Evolutionary conservation across 2,329 filamentous ascomycete species (phyloP).

Genomic region (Emergomyces pasteurianus): DNA sequence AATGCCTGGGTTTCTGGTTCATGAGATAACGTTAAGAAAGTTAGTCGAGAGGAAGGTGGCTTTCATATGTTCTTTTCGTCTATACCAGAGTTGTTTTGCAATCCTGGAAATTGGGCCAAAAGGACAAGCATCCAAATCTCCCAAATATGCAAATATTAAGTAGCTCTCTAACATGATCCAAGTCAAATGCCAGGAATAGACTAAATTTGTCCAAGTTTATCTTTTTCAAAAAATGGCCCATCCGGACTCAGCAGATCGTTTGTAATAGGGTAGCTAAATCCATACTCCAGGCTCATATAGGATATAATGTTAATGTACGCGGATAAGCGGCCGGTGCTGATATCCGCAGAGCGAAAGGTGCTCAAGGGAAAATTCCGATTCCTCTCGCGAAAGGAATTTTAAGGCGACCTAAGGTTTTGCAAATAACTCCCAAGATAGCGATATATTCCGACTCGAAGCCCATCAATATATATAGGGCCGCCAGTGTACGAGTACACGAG

Average conservation of each 20-base stretch:
- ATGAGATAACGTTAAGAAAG: constrained; percentile 14
- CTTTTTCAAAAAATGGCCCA: neutral
- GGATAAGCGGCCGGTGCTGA: neutral
- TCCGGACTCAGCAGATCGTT: too few relatives aligned
- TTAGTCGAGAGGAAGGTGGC: constrained; percentile 21
- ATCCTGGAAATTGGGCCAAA: neutral
- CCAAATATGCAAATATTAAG: too few relatives aligned
- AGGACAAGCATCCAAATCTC: neutral
- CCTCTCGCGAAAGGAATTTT: constrained; percentile 10
- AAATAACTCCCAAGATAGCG: constrained; percentile 12
- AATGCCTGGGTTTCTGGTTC: constrained; percentile 12
- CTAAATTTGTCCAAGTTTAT: too few relatives aligned
- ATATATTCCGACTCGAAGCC: constrained; percentile 21
- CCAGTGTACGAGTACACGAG: constrained; percentile 18
- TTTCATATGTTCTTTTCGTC: too few relatives aligned
- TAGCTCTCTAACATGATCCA: too few relatives aligned
- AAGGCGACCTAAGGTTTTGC: constrained; percentile 16
- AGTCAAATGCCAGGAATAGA: too few relatives aligned
- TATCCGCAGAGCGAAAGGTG: neutral
- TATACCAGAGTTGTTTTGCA: too few relatives aligned
- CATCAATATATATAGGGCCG: constrained; percentile 10
- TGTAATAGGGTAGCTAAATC: too few relatives aligned
- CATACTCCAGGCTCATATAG: too few relatives aligned
- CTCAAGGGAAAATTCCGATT: neutral
- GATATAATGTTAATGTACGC: neutral